Conservation (phyloP, 2,329 filamentous ascomycete species). For the Coniochaeta prunicola region DNA sequence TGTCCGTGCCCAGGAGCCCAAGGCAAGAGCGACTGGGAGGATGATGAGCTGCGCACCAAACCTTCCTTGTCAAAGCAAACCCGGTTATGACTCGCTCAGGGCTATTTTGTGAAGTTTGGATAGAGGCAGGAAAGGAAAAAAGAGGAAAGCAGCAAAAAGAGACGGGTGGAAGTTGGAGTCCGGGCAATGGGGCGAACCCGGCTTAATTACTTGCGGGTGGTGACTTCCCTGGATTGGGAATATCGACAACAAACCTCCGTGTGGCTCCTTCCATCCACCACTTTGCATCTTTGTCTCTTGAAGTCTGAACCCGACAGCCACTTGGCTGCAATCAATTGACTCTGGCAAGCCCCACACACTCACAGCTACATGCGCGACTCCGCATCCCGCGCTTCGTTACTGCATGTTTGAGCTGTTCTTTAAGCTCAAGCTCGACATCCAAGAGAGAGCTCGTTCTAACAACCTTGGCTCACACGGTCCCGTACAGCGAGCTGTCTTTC, state of each 20-base stretch:
- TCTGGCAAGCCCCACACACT: neutral
- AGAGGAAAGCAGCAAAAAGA: neutral
- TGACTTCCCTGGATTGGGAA: neutral
- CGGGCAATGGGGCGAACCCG: neutral
- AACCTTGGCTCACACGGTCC: too few species aligned
- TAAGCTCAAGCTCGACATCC: neutral
- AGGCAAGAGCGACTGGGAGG: neutral
- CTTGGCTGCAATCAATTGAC: neutral
- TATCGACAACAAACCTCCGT: constrained; percentile 1
- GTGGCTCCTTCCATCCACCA: neutral
- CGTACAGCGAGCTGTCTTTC: too few species aligned
- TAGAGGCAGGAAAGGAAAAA: neutral
- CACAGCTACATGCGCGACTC: neutral
- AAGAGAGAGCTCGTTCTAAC: neutral
- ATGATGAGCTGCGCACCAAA: neutral
- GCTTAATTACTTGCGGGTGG: neutral
- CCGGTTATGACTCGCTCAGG: neutral
- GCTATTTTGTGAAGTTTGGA: neutral
- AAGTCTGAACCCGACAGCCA: neutral
- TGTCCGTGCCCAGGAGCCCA: neutral
- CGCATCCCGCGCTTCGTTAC: neutral
- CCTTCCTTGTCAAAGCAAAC: neutral
- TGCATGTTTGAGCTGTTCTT: neutral
- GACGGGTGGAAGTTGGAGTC: neutral
- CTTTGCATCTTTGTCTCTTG: neutral